These are phyloP conservation scores for Albugo laibachii DNA, from an alignment of 352 stramenopile genomes.

Conservation along the genomic window DNA sequence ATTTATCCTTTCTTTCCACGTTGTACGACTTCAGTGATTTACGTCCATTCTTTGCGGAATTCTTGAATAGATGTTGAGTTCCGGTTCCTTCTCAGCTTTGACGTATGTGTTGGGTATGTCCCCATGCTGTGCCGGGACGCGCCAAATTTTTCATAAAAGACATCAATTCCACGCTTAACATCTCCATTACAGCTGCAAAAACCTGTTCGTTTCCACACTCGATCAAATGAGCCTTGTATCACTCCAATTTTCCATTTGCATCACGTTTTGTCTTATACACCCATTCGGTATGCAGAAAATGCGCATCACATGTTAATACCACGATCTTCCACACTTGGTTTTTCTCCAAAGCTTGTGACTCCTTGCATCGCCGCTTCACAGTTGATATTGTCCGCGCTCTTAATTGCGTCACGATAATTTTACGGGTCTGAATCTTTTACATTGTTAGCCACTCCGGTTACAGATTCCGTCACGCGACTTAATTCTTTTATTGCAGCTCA, in stretches of 20 bases:
- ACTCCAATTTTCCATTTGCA: not conserved
- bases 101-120: not conserved
- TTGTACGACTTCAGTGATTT: not conserved
- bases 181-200: too few relatives aligned
- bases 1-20: slow-evolving; percentile 3
- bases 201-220: too few relatives aligned
- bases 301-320: not conserved
- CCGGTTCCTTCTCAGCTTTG: not conserved
- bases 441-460: not conserved
- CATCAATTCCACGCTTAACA: too few relatives aligned
- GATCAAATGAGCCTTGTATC: not conserved
- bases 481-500: not conserved
- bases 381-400: not conserved
- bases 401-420: slow-evolving; percentile 3
- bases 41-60: too few relatives aligned
- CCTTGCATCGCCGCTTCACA: not conserved
- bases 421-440: slow-evolving; percentile 2
- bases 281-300: not conserved
- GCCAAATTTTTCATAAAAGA: too few relatives aligned
- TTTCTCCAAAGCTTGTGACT: not conserved
- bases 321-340: not conserved
- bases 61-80: too few relatives aligned
- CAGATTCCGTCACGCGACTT: not conserved
- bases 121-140: not conserved
- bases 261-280: not conserved